Conservation (phyloP, 1,139 yeast genomes). For the Yamadazyma aaseri region DNA sequence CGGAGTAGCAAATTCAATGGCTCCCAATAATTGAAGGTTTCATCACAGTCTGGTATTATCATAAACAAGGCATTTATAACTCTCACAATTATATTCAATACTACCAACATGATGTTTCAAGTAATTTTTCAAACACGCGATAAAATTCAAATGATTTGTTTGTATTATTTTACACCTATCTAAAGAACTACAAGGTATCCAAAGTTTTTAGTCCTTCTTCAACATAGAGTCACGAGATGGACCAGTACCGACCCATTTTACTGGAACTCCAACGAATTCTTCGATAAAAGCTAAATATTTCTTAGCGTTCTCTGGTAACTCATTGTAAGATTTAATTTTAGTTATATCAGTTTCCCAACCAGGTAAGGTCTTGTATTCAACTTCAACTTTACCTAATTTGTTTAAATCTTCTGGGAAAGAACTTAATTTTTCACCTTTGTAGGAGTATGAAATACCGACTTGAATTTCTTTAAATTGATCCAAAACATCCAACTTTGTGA, state of each 20-base stretch:
- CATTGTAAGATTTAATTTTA: constrained; percentile 62
- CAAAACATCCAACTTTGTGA: constrained; percentile 92
- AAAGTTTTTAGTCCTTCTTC: constrained; percentile 27
- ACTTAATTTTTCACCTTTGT: constrained; percentile 70
- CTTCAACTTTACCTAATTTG: constrained; percentile 83
- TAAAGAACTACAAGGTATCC: neutral
- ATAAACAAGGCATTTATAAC: constrained; percentile 51
- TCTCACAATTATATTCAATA: constrained; percentile 36
- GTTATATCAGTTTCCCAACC: constrained; percentile 94
- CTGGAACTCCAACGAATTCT: constrained; percentile 76
- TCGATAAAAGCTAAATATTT: constrained; percentile 82
- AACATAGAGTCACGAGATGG: constrained; percentile 92
- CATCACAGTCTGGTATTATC: constrained; percentile 85
- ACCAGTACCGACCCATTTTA: constrained; percentile 98
- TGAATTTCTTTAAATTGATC: constrained; percentile 86
- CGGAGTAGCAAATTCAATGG: constrained; percentile 78
- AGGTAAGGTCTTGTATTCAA: constrained; percentile 83
- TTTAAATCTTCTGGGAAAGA: constrained; percentile 92
- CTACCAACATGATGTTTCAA: constrained; percentile 2
- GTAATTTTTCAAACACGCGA: constrained; percentile 2
- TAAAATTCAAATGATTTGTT: neutral
- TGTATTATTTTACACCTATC: neutral
- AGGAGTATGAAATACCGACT: constrained; percentile 79
- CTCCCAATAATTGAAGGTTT: constrained; percentile 88
- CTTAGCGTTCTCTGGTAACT: constrained; percentile 86